Evolutionary conservation across 202 grass and related monocot species (phyloP).

Genomic region (Sporobolus alterniflorus): DNA sequence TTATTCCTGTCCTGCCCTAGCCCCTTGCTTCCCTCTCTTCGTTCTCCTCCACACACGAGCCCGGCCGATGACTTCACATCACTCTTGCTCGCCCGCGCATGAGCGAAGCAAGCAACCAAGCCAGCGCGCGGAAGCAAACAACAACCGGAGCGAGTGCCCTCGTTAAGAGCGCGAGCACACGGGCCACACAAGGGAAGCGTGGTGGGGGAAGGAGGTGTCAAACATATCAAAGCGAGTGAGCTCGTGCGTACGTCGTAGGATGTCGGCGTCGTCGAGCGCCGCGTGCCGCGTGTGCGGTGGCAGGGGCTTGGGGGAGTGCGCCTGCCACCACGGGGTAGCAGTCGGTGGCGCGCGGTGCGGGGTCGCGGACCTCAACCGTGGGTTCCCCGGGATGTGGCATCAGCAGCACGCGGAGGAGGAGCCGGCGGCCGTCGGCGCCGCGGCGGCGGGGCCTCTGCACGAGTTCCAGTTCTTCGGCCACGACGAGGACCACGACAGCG

Average conservation of each 20-base stretch:
- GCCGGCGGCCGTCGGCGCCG: not conserved
- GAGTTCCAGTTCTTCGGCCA: slow-evolving; percentile 98
- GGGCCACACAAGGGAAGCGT: slow-evolving; percentile 17
- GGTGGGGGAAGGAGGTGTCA: not conserved
- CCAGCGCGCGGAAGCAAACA: not conserved
- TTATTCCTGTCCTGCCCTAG: slow-evolving; percentile 39
- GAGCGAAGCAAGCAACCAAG: not conserved
- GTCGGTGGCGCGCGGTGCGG: slow-evolving; percentile 49
- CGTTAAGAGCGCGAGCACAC: not conserved
- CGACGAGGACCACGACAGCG: slow-evolving; percentile 79
- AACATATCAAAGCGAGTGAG: not conserved
- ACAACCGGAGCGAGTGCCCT: not conserved
- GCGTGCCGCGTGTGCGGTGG: slow-evolving; percentile 57
- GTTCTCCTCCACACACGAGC: slow-evolving; percentile 34
- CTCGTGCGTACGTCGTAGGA: not conserved
- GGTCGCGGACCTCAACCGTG: slow-evolving; percentile 80
- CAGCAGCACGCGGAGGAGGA: slow-evolving; percentile 33
- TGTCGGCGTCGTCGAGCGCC: slow-evolving; percentile 49
- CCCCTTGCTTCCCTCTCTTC: not conserved
- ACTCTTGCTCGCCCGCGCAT: not conserved
- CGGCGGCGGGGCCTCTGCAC: slow-evolving; percentile 45
- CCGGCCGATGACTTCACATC: no score
- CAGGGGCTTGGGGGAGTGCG: slow-evolving; percentile 42
- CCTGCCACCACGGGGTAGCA: slow-evolving; percentile 25
- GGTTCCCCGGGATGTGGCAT: slow-evolving; percentile 47